phyloP scores from a whole-genome alignment of 164 flowering plant species.

The Dillenia turbinata region DNA sequence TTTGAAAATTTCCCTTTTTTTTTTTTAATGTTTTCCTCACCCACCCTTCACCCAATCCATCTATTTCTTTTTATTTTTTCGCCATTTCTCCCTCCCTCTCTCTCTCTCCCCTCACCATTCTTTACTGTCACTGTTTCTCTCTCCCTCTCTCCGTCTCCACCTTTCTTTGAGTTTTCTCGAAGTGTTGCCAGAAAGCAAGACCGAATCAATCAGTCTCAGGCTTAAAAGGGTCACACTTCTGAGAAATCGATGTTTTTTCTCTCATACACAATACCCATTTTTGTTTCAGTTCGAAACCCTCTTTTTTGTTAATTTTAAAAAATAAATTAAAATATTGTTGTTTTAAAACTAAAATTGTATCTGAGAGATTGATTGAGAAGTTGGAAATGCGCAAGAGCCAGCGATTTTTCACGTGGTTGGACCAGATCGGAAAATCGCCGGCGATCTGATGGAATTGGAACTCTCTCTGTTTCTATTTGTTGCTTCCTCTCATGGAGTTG shows the following conservation, averaged over 20 bases:
- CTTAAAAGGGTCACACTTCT: no score
- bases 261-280: no score
- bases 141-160: neutral
- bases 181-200: no score
- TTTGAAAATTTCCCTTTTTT: no score
- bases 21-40: neutral
- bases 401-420: conserved; percentile 22
- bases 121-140: neutral
- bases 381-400: conserved; percentile 30
- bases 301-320: no score
- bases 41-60: neutral
- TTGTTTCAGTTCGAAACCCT: no score
- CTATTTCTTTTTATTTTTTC: neutral
- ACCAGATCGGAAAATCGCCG: conserved; percentile 41
- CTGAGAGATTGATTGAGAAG: no score
- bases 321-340: no score
- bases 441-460: conserved; percentile 45
- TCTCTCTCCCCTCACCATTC: neutral
- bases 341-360: no score
- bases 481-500: conserved; percentile 45
- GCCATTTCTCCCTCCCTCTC: neutral
- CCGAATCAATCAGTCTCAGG: no score
- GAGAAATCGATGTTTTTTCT: no score
- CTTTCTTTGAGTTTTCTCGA: neutral
- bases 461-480: conserved; percentile 9